These are phyloP conservation scores for Mycena crocata DNA, from an alignment of 768 basidiomycete genomes.

Conservation along the genomic window DNA sequence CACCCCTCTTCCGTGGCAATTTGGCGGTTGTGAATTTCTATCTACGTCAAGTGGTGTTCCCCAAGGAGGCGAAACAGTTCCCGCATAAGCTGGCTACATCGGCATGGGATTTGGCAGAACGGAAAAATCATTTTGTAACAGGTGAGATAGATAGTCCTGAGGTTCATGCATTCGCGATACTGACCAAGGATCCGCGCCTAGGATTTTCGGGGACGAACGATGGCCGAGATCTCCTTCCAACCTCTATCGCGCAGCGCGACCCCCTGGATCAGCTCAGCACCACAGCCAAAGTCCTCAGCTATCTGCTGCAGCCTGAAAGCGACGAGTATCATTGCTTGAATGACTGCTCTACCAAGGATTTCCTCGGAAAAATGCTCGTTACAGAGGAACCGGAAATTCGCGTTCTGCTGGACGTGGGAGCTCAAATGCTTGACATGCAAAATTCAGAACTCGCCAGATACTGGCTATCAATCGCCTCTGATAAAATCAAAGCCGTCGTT, in stretches of 20 bases:
- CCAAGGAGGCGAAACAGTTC: conserved; percentile 62
- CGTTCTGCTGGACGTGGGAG: conserved; percentile 68
- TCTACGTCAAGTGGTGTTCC: conserved; percentile 59
- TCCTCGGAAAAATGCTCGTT: conserved; percentile 49
- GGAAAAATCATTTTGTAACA: conserved; percentile 5
- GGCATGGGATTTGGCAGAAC: conserved; percentile 62
- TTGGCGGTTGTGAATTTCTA: conserved; percentile 58
- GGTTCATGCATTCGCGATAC: not conserved
- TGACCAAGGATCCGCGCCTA: conserved; percentile 34
- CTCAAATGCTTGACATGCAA: conserved; percentile 63
- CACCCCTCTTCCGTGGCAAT: conserved; percentile 52
- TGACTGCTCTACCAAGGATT: conserved; percentile 36
- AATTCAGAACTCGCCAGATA: conserved; percentile 51
- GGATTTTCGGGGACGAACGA: conserved; percentile 72
- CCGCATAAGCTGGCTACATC: conserved; percentile 59
- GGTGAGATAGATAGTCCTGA: not conserved
- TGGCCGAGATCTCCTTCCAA: conserved; percentile 51
- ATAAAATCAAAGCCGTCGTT: conserved; percentile 54
- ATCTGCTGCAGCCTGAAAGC: conserved; percentile 55
- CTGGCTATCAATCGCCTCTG: conserved; percentile 51
- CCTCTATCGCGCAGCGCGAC: conserved; percentile 50
- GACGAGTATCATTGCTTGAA: conserved; percentile 42
- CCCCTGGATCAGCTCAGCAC: conserved; percentile 54
- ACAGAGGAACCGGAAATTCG: conserved; percentile 50
- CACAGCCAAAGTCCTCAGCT: conserved; percentile 57